Evolutionary conservation across 169 alveolate species (phyloP).

Genomic region (Eimeria acervulina): DNA sequence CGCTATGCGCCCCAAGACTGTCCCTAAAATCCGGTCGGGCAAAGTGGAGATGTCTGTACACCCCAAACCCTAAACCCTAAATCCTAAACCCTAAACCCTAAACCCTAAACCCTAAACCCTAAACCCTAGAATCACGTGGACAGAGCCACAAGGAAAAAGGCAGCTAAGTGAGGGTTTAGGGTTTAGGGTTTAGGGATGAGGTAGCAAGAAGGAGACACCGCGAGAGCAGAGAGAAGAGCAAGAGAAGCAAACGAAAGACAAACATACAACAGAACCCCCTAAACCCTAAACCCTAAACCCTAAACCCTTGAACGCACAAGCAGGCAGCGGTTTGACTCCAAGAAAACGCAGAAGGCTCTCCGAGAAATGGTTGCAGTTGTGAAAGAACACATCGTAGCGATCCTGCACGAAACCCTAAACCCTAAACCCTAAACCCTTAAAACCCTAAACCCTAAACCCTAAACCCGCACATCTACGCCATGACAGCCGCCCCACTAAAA

Average conservation of each 20-base stretch:
- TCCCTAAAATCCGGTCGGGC: constrained; percentile 74
- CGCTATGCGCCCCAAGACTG: constrained; percentile 61
- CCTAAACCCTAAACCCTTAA: constrained; percentile 43
- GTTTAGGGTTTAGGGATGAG: background rate
- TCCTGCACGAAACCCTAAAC: constrained; percentile 6
- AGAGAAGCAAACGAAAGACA: background rate
- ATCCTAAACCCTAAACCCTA: constrained; percentile 38
- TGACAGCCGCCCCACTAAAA: no score
- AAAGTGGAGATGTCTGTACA: constrained; percentile 67
- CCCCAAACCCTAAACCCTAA: background rate
- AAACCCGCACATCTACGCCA: background rate
- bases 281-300: constrained; percentile 58
- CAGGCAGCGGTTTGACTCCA: constrained; percentile 15
- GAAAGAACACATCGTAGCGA: constrained; percentile 55
- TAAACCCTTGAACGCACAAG: constrained; percentile 2
- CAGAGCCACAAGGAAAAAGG: background rate
- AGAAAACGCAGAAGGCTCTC: constrained; percentile 49
- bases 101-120: constrained; percentile 52
- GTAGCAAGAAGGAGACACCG: background rate
- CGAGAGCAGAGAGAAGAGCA: background rate
- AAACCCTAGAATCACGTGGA: background rate
- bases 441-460: constrained; percentile 47
- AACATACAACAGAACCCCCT: background rate
- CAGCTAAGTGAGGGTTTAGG: background rate
- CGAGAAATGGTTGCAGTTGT: constrained; percentile 77